These are phyloP conservation scores for Eragrostis tef DNA, from an alignment of 202 grass and related monocot genomes.

Conservation along the genomic window DNA sequence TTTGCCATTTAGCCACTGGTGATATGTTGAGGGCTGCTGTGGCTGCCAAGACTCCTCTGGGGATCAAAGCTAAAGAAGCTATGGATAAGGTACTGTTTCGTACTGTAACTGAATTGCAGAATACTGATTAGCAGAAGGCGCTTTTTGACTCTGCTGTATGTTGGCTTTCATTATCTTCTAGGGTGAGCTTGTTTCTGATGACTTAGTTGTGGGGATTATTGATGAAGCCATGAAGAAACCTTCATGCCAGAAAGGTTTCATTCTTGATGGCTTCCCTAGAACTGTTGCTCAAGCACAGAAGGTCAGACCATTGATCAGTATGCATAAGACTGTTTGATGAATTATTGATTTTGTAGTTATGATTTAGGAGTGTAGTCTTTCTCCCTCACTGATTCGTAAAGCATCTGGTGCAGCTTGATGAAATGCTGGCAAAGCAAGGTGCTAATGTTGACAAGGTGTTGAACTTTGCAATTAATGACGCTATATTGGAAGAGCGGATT, in stretches of 20 bases:
- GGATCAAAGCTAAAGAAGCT: constrained; percentile 89
- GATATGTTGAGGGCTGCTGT: constrained; percentile 98
- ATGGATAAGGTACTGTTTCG: constrained; percentile 74
- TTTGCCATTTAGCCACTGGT: constrained; percentile 97
- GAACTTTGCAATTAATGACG: constrained; percentile 91
- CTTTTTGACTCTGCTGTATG: constrained; percentile 40
- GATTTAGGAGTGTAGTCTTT: background rate
- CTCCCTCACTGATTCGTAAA: constrained; percentile 1
- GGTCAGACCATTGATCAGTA: constrained; percentile 50
- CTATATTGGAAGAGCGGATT: constrained; percentile 89
- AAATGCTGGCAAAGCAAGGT: constrained; percentile 85
- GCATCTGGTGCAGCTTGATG: constrained; percentile 67
- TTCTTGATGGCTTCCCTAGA: constrained; percentile 95
- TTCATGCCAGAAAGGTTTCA: constrained; percentile 97
- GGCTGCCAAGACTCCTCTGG: constrained; percentile 86
- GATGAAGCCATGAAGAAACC: constrained; percentile 96
- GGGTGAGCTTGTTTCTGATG: constrained; percentile 95
- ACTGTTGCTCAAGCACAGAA: constrained; percentile 93
- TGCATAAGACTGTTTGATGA: constrained; percentile 26
- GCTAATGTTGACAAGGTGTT: constrained; percentile 84
- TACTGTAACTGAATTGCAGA: background rate
- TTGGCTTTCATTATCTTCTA: constrained; percentile 50
- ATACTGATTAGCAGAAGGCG: background rate
- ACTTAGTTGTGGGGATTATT: constrained; percentile 94
- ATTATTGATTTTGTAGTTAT: constrained; percentile 4